Base-by-base conservation (phyloP, 2,329 filamentous ascomycete species). In the Rutstroemia sp. region DNA sequence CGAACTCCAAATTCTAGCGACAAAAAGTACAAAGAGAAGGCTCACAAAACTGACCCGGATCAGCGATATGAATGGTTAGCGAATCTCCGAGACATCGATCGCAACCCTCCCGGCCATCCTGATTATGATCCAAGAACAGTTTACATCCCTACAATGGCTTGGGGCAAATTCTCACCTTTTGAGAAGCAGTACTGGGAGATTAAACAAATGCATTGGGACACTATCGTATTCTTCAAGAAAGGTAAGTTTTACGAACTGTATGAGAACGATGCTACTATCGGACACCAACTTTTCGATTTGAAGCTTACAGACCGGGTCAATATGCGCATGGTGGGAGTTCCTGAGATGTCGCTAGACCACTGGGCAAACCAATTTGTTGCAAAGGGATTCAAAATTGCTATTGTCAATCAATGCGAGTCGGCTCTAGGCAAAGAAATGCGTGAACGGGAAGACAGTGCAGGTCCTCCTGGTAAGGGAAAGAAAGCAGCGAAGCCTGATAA, bases 151-250 rank as follows among this genome's bases (percentile, higher is more conserved):
- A 88, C 90, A 0, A 69, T 77, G 37, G 90, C 90, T 0, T 95
- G 86, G 85, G 74, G 75, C 30, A 86, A 88, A 25, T 96, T 99
- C 69, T 95, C 92, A 0, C 82, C 92, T 0, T 99, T 99, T 62
- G 94, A 99, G 73, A 95, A 91, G 71, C 94, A 99, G 70, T 99
- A 99, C 71, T 99, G 94, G 94, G 90, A 95, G 67, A 97, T 99
- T 72, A 99, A 99, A 75, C 88, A 92, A 71, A 96, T 96, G 65
- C 89, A 95, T 63, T 97, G 90, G 88, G 91, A 96, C 63, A 96
- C 92, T 0, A 87, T 99, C 47, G 92, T 99, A 16, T 99, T 99
- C 74, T 99, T 99, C 84, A 99, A 97, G 73, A 99, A 99, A 77
- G 94, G 94, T 67, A 99, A 99, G 67, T 99, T 99, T 72, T 99